Percentiles rank a stretch among this genome's conserved stretches.
phyloP scores from a whole-genome alignment of 345 rosid species.

The Eucalyptus globulus region DNA sequence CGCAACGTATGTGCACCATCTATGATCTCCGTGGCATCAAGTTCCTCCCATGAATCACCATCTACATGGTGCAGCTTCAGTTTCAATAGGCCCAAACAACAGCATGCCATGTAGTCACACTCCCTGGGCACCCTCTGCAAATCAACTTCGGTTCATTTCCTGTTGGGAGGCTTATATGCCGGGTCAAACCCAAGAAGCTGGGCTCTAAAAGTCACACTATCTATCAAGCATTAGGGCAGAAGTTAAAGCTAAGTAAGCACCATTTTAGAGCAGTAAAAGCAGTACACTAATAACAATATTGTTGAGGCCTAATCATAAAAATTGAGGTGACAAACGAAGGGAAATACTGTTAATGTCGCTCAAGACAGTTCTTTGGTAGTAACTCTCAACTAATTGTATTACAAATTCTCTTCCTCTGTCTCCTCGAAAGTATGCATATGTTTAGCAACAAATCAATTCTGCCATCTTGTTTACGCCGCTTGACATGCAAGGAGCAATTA shows the following conservation, averaged over 20 bases:
- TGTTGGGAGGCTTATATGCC: conserved; percentile 26
- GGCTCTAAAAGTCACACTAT: not conserved
- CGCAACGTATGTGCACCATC: conserved; percentile 61
- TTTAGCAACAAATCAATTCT: not conserved
- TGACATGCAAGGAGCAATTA: not conserved
- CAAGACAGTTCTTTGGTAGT: not conserved
- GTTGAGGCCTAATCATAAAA: no score
- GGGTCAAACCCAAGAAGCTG: conserved; percentile 20
- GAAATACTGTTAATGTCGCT: not conserved
- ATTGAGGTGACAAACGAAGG: not conserved
- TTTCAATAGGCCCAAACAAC: conserved; percentile 52
- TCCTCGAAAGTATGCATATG: not conserved
- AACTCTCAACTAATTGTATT: not conserved
- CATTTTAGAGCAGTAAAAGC: not conserved
- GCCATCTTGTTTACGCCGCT: not conserved
- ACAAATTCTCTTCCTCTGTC: not conserved
- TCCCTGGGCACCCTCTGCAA: conserved; percentile 84
- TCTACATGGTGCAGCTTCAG: conserved; percentile 52
- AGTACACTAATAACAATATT: not conserved
- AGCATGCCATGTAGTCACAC: conserved; percentile 51
- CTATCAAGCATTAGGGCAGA: not conserved
- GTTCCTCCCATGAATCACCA: conserved; percentile 91
- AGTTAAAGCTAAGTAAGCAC: not conserved
- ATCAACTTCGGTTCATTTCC: conserved; percentile 52
- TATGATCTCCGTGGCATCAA: conserved; percentile 51